phyloP scores from a whole-genome alignment of 106 monocot genomes.

The Cymbidium sinense region DNA sequence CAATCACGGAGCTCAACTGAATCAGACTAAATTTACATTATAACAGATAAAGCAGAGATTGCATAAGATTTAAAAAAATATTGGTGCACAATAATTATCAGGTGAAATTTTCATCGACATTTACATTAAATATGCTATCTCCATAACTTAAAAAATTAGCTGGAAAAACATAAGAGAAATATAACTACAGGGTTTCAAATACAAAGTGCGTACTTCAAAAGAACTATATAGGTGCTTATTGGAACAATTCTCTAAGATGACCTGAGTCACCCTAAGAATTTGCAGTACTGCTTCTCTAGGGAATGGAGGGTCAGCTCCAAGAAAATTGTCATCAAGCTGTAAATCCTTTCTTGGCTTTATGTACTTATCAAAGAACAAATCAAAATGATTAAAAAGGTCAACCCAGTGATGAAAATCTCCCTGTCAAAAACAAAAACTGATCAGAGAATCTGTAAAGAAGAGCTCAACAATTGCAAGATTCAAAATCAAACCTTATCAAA shows the following conservation, averaged over 20 bases:
- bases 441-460: constrained; percentile 7
- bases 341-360: constrained; percentile 66
- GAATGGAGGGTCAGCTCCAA: constrained; percentile 48
- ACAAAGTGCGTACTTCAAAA: constrained; percentile 36
- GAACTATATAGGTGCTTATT: constrained; percentile 68
- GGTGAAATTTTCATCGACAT: not conserved
- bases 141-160: not conserved
- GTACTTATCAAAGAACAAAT: constrained; percentile 58
- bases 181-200: not conserved
- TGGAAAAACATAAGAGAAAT: not conserved
- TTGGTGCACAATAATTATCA: not conserved
- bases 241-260: constrained; percentile 77
- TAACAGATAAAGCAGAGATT: no score
- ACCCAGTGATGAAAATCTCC: constrained; percentile 86
- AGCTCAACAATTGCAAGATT: not conserved
- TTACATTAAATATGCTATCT: not conserved
- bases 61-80: not conserved
- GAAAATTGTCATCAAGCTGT: constrained; percentile 40
- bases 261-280: constrained; percentile 55
- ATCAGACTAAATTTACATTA: not conserved
- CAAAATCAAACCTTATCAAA: constrained; percentile 59
- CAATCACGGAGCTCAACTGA: constrained; percentile 9
- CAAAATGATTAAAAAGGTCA: constrained; percentile 70
- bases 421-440: constrained; percentile 19
- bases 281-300: constrained; percentile 64